Evolutionary conservation across 371 early-diverging fungal genomes (phyloP), one percentile per base, ranked within the genome.

Genomic region (Coemansia linderi): DNA sequence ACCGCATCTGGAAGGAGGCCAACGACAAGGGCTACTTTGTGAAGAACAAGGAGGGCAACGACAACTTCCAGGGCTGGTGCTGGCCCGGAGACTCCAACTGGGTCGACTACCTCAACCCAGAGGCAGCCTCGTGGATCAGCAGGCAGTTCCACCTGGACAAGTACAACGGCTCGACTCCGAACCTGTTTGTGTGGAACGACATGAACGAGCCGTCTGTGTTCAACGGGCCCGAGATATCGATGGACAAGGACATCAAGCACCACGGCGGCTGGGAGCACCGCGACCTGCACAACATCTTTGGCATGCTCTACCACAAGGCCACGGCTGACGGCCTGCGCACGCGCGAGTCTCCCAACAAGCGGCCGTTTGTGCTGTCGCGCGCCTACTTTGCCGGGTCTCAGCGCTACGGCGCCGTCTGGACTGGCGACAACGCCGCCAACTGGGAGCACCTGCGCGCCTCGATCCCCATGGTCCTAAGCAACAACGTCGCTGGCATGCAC

Each of bases 101-200:
- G 80, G 85, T 89, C 27, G 91, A 91, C 75, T 89, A 84, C 81
- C 75, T 84, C 69, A 82, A 87, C 63, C 84, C 87, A 1, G 75
- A 84, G 27, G 93, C 93, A 3, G 85, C 90, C 24, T 75, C 86
- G 27, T 95, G 92, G 91, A 95, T 95, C 93, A 76, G 83, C 6
- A 72, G 80, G 65, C 61, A 72, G 13, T 91, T 76, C 59, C 86
- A 87, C 84, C 67, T 80, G 59, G 78, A 84, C 41, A 76, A 74
- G 29, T 89, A 82, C 75, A 70, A 79, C 36, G 66, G 73, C 5
- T 69, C 84, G 29, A 79, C 86, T 27, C 69, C 70, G 4, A 36
- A 87, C 43, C 84, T 87, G 69, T 90, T 90, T 66, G 61, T 88
- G 3, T 90, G 90, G 91, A 88, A 88, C 59, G 90, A 88, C 72